phyloP scores from a whole-genome alignment of 2,329 filamentous ascomycete genomes.

The Venturia asperata region DNA sequence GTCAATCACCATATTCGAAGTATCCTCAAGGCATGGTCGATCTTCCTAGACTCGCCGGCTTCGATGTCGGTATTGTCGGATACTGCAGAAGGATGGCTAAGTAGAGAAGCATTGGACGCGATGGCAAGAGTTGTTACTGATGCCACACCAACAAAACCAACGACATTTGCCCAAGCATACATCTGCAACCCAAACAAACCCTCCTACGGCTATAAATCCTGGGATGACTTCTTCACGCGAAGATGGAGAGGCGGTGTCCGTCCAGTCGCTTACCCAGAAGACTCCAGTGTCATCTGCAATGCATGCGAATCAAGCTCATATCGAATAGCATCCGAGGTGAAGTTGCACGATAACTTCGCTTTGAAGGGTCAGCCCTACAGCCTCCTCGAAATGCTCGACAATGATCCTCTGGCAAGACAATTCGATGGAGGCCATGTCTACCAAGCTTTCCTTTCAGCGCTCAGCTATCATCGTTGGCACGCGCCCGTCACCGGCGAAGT shows the following conservation, averaged over 20 bases:
- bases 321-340: not conserved
- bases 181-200: not conserved
- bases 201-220: not conserved
- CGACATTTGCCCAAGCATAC: not conserved
- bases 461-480: constrained; percentile 1
- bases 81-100: not conserved
- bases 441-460: not conserved
- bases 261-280: not conserved
- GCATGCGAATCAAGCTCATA: constrained; percentile 3
- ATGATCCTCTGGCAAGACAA: not conserved
- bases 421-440: constrained; percentile 1
- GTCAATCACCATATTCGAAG: not conserved
- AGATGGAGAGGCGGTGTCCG: not conserved
- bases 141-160: not conserved
- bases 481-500: not conserved
- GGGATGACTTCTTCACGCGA: not conserved
- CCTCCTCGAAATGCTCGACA: not conserved
- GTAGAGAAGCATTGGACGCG: not conserved
- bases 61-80: not conserved
- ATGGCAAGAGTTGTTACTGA: not conserved
- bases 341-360: not conserved
- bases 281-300: not conserved
- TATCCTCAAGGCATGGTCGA: not conserved
- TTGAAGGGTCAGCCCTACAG: not conserved
- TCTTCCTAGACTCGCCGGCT: not conserved